Evolutionary conservation across 176 grass and related monocot genomes (phyloP).

Genomic region (Eleusine coracana): DNA sequence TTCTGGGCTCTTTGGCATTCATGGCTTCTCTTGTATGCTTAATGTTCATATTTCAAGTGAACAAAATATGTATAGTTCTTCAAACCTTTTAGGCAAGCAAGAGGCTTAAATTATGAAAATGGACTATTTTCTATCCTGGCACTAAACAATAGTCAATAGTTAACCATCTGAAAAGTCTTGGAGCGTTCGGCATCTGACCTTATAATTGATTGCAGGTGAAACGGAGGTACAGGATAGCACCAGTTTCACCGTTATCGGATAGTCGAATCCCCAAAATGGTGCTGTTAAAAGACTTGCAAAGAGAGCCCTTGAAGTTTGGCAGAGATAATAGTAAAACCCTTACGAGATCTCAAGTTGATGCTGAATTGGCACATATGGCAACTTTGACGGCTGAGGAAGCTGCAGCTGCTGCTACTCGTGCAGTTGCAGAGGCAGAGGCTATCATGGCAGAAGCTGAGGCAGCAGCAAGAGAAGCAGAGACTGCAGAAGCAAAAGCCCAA

Average conservation of each 20-base stretch:
- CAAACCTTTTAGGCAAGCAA: slow-evolving; percentile 8
- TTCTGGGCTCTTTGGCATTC: slow-evolving; percentile 2
- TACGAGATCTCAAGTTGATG: slow-evolving; percentile 53
- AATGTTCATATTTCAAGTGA: slow-evolving; percentile 11
- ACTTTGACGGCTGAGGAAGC: slow-evolving; percentile 63
- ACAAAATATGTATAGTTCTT: slow-evolving; percentile 22
- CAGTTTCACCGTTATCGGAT: slow-evolving; percentile 51
- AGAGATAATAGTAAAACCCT: slow-evolving; percentile 39
- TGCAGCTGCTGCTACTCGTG: slow-evolving; percentile 61
- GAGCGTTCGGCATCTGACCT: slow-evolving; percentile 14
- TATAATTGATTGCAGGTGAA: slow-evolving; percentile 57
- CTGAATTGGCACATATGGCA: slow-evolving; percentile 52
- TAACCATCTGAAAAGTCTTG: slow-evolving; percentile 17
- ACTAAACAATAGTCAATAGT: slow-evolving; percentile 33
- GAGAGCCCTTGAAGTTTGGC: slow-evolving; percentile 23
- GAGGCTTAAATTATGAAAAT: slow-evolving; percentile 29
- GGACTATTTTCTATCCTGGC: slow-evolving; percentile 12
- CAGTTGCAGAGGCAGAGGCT: slow-evolving; percentile 77
- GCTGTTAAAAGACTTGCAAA: slow-evolving; percentile 49
- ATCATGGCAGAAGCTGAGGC: slow-evolving; percentile 67
- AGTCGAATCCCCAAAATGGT: slow-evolving; percentile 50
- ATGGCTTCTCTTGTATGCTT: slow-evolving; percentile 16
- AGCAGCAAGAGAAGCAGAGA: slow-evolving; percentile 72
- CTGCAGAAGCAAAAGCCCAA: slow-evolving; percentile 70
- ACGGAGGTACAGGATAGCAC: slow-evolving; percentile 72